phyloP scores from a whole-genome alignment of 805 yeast species.

The Candida silvicultrix region DNA sequence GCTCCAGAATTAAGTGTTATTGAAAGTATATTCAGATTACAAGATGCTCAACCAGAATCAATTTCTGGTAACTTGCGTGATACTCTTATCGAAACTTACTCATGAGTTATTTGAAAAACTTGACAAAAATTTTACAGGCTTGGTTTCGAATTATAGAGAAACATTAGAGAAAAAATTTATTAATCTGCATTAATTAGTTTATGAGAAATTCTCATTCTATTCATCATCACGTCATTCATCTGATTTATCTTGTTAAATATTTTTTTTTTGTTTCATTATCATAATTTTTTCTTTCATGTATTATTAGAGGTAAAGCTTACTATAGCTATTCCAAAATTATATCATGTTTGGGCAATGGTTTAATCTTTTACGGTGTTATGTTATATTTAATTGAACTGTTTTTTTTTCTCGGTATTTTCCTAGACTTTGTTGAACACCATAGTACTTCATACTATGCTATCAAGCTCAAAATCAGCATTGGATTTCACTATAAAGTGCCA shows the following conservation, averaged over 20 bases:
- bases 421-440: too few relatives aligned
- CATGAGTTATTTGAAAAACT: conserved; percentile 39
- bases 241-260: neutral
- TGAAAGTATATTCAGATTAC: conserved; percentile 91
- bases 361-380: neutral
- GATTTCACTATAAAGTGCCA: too few relatives aligned
- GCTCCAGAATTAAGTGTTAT: conserved; percentile 97
- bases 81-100: conserved; percentile 87
- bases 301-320: neutral
- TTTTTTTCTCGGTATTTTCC: too few relatives aligned
- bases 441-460: too few relatives aligned
- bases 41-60: conserved; percentile 85
- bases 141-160: neutral
- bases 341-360: conserved; percentile 1
- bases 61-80: conserved; percentile 83
- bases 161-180: neutral
- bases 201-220: neutral
- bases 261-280: neutral
- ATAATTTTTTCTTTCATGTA: neutral
- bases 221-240: neutral
- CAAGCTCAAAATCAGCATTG: too few relatives aligned
- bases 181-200: neutral
- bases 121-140: neutral
- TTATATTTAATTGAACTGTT: neutral
- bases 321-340: neutral